These are phyloP conservation scores for Penicillium egyptiacum DNA, from an alignment of 495 filamentous ascomycete species.

Conservation along the genomic window DNA sequence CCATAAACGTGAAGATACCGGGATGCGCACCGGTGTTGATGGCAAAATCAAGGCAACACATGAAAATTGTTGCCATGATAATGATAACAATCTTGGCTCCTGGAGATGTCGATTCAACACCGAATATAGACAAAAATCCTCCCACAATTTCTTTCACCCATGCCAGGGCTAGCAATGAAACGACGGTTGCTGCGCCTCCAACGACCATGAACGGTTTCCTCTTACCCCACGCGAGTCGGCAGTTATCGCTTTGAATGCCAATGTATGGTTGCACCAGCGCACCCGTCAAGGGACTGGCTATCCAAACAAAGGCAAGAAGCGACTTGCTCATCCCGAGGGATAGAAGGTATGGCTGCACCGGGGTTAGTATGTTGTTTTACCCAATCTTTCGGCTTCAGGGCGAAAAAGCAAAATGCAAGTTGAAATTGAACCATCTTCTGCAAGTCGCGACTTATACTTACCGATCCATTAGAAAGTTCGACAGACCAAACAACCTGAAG, in stretches of 20 bases:
- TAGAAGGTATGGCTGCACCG: conserved; percentile 56
- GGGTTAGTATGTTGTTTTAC: not conserved
- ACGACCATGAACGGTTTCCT: conserved; percentile 85
- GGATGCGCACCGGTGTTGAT: conserved; percentile 77
- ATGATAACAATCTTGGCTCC: conserved; percentile 62
- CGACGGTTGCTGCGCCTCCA: conserved; percentile 69
- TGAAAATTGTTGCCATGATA: conserved; percentile 71
- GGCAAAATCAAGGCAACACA: conserved; percentile 85
- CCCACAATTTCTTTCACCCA: conserved; percentile 80
- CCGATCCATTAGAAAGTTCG: conserved; percentile 82
- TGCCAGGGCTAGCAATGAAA: conserved; percentile 71
- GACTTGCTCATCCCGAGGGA: conserved; percentile 90
- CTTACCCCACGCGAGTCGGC: conserved; percentile 76
- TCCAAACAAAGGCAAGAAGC: conserved; percentile 91
- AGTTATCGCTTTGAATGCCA: conserved; percentile 86
- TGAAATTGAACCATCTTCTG: not conserved
- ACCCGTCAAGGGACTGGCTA: conserved; percentile 84
- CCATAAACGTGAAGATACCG: conserved; percentile 1
- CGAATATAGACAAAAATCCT: conserved; percentile 69
- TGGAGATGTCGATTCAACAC: conserved; percentile 59
- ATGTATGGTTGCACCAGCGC: conserved; percentile 91
- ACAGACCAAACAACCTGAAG: conserved; percentile 95
- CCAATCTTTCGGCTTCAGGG: not conserved
- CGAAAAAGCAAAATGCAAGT: not conserved
- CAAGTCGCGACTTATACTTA: conserved; percentile 30